Conservation (phyloP, 176 grass and related monocot species). For the Oryza meyeriana region DNA sequence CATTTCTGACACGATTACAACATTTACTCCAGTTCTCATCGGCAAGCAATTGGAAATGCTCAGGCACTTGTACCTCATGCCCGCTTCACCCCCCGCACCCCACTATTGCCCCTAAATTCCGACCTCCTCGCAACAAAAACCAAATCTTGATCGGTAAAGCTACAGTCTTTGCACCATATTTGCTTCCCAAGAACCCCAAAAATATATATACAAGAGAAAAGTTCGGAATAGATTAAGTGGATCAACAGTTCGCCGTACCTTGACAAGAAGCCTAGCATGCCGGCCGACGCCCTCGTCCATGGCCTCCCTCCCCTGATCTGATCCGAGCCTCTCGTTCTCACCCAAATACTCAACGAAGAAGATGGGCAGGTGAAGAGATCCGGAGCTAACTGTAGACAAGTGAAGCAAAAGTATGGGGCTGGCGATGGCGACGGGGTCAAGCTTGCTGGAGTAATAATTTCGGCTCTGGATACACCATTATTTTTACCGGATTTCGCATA, state of each 20-base stretch:
- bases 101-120: neutral
- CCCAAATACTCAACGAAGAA: neutral
- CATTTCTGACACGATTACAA: neutral
- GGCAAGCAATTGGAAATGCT: neutral
- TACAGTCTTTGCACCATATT: neutral
- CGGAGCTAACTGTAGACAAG: too few species aligned
- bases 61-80: neutral
- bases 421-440: too few species aligned
- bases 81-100: neutral
- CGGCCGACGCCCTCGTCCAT: conserved; percentile 37
- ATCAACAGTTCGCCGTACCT: conserved; percentile 11
- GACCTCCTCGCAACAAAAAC: neutral
- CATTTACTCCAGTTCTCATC: neutral
- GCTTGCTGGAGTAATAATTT: too few species aligned
- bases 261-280: conserved; percentile 25
- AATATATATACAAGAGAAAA: neutral
- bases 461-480: too few species aligned
- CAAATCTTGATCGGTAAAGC: neutral
- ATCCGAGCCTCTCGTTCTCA: neutral
- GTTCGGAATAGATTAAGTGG: neutral
- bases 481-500: too few species aligned
- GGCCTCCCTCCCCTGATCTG: conserved; percentile 1
- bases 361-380: neutral
- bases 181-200: conserved; percentile 19
- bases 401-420: too few species aligned